A percentile compares a stretch with the other conserved stretches of the same genome.
Conservation (phyloP, 257 asterid genomes). For the Asclepias syriaca region DNA sequence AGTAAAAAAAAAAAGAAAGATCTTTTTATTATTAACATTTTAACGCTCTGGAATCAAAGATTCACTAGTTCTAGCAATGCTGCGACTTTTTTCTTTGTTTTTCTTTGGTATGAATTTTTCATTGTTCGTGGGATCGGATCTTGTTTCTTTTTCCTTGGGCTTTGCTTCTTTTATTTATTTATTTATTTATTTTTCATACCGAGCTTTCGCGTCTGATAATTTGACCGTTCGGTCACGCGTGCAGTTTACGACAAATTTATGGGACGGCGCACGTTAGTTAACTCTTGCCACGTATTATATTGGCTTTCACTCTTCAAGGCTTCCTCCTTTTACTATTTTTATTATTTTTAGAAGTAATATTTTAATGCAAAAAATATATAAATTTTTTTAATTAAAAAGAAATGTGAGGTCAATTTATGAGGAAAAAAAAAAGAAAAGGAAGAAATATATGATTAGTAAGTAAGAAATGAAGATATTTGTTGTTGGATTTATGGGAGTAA, state of each 20-base stretch:
- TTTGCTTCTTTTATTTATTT: background rate
- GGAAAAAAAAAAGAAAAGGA: no score
- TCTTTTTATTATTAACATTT: background rate
- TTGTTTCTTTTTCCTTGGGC: slow-evolving; percentile 11
- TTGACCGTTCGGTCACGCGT: slow-evolving; percentile 51
- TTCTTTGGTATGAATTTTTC: slow-evolving; percentile 6
- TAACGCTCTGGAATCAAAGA: slow-evolving; percentile 29
- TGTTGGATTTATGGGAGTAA: background rate
- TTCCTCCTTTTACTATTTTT: background rate
- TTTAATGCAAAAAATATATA: no score
- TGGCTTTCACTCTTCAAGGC: background rate
- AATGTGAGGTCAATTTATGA: no score
- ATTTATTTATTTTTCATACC: background rate
- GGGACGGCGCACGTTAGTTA: slow-evolving; percentile 24
- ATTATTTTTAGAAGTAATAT: no score
- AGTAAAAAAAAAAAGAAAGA: background rate
- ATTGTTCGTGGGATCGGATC: slow-evolving; percentile 6
- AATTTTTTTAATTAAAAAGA: no score
- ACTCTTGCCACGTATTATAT: background rate
- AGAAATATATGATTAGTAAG: no score
- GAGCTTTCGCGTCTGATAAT: slow-evolving; percentile 24
- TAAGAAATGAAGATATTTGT: no score
- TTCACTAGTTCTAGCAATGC: slow-evolving; percentile 7
- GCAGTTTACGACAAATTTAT: slow-evolving; percentile 37
- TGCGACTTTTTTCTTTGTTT: slow-evolving; percentile 7